Base-by-base conservation (phyloP, 495 filamentous ascomycete genomes). In the Usnea hakonensis region DNA sequence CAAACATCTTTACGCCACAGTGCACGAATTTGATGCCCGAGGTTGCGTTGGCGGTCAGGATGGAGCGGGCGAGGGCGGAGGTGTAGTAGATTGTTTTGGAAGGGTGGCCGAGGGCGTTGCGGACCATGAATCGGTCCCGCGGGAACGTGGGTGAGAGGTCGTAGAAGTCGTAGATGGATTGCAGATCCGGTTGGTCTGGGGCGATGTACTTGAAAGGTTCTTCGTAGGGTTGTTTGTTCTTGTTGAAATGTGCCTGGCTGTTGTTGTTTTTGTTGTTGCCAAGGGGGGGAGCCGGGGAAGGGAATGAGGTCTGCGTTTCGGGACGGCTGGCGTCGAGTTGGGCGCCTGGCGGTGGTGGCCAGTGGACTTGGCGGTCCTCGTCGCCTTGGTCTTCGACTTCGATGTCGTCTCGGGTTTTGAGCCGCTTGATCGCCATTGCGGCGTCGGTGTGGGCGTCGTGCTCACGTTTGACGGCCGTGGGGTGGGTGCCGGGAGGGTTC, bases 1-100 rank as follows among this genome's bases (percentile, higher is more conserved):
- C 90, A 73, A 96, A 97, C 86, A 97, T 96, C 77, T 95, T 95
- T 33, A 98, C 90, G 63, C 94, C 94, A 62, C 88, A 91, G 74
- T 98, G 94, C 43, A 97, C 87, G 71, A 98, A 97, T 74, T 91
- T 95, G 74, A 97, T 85, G 32, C 91, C 90, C 17, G 85, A 85
- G 30, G 88, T 88, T 72, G 96, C 90, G 71, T 97, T 98, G 58
- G 82, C 74, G 10, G 75, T 76, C 3, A 98, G 81, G 58, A 98
- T 95, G 64, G 90, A 86, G 17, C 88, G 85, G 1, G 89, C 88
- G 14, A 97, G 79, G n/a, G 83, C 79, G 59, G 85, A 90, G 55
- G 90, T 95, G 78, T 97, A 98, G 80, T 98, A 98, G 58, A 98
- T 91, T 21, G 90, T 90, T 71, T 93, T 91, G 23, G 87, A 83